Evolutionary conservation across 306 rosid genomes (phyloP), one percentile per base, ranked within the genome.

Genomic region (Acmispon strigosus): DNA sequence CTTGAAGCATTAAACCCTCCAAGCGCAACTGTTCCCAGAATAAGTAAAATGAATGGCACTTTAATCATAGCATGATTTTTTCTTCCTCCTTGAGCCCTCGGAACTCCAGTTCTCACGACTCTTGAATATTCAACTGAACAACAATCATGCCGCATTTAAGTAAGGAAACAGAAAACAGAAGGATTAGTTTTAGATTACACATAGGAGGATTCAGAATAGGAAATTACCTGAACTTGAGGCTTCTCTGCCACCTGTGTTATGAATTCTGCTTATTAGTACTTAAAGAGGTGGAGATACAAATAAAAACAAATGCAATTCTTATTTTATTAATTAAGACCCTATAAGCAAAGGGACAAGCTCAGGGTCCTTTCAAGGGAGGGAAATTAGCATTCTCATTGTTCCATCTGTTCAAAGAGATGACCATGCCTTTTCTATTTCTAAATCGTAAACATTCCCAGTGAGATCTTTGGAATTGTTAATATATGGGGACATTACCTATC

Each of bases 21-120:
- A 10, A 90, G 89, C 13, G 83, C 85, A 51, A 83, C 70, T 32
- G 92, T 90, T 70, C 96, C 96, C 50, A 84, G 41, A 55, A 86
- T 86, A 54, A 90, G 62, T 6, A 85, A 72, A 56, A 90, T 36
- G 71, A 90, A 87, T 36, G 93, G 96, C 45, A 80, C 64, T 83
- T 77, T 74, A 78, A 90, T 73, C 72, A 90, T 72, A 57, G 86
- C 73, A 36, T 71, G 83, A 36, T 78, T 73, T 82, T 75, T 81
- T 62, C 88, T 73, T 73, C 85, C 84, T 60, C 91, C 88, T 9
- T 67, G 82, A 29, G 85, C 79, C 78, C 85, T 85, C 4, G 88
- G 88, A 51, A 87, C 88, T 73, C 96, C 90, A 8, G 84, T 87
- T 87, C 85, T 85, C 59, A 89, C 85, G 29, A 87, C 90, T 50